Percentiles rank a stretch among this genome's conserved stretches.
phyloP scores from a whole-genome alignment of 257 asterid genomes.

The Solanum lycopersicoides region DNA sequence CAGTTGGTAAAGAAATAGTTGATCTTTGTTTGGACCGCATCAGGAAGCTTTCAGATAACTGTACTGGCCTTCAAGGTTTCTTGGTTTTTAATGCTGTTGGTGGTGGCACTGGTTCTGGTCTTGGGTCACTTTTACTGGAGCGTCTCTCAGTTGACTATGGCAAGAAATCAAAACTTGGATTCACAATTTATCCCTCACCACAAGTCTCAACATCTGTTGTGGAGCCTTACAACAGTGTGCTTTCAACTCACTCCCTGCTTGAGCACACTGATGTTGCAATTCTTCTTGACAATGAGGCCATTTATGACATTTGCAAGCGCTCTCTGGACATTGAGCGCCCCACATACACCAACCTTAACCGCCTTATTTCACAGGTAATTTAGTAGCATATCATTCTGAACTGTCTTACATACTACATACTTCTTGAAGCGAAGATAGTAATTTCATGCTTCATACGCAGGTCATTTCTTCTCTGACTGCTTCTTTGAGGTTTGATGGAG shows the following conservation, averaged over 20 bases:
- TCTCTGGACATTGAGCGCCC: slow-evolving; percentile 12
- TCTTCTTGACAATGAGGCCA: slow-evolving; percentile 9
- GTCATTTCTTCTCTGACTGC: slow-evolving; percentile 19
- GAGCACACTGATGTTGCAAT: slow-evolving; percentile 21
- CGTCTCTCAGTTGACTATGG: slow-evolving; percentile 20
- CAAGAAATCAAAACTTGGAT: slow-evolving; percentile 19
- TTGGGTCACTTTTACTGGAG: slow-evolving; percentile 14
- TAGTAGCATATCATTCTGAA: neutral
- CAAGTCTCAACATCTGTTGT: slow-evolving; percentile 21
- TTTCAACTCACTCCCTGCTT: slow-evolving; percentile 18
- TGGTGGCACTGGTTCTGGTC: slow-evolving; percentile 22
- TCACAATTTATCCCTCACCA: slow-evolving; percentile 20
- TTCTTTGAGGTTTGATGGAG: slow-evolving; percentile 20
- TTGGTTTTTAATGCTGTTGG: slow-evolving; percentile 19
- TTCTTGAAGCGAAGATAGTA: neutral
- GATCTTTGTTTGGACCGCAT: slow-evolving; percentile 23
- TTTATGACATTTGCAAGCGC: slow-evolving; percentile 2
- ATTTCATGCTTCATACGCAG: neutral
- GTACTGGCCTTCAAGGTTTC: slow-evolving; percentile 17
- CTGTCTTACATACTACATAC: neutral
- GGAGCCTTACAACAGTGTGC: slow-evolving; percentile 22
- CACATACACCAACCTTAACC: slow-evolving; percentile 18
- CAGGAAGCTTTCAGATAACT: slow-evolving; percentile 18
- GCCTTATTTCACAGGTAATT: slow-evolving; percentile 16
- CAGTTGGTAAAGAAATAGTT: slow-evolving; percentile 19